Evolutionary conservation across 208 protist genomes (phyloP).

Genomic region (Balamuthia mandrillaris): DNA sequence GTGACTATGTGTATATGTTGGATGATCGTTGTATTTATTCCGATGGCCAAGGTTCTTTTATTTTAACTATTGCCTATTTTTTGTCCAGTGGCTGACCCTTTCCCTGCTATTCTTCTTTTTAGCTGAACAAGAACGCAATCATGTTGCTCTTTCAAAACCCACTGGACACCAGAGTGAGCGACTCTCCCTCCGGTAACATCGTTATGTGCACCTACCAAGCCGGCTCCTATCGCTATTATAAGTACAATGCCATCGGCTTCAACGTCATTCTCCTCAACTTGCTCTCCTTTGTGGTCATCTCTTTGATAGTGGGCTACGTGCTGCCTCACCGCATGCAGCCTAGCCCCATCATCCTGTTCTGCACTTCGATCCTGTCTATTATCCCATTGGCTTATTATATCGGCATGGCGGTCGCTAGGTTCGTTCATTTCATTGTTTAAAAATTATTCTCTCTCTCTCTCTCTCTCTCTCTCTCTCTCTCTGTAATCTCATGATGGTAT

Average conservation of each 20-base stretch:
- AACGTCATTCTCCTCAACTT: constrained; percentile 65
- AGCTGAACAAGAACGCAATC: no score
- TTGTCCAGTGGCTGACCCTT: no score
- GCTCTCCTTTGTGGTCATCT: constrained; percentile 52
- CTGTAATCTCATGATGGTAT: no score
- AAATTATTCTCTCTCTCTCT: no score
- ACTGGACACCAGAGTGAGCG: no score
- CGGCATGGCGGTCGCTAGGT: constrained; percentile 52
- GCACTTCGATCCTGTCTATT: constrained; percentile 57
- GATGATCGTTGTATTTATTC: constrained; percentile 61
- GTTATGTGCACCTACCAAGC: no score
- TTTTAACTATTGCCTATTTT: no score
- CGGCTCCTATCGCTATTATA: constrained; percentile 62
- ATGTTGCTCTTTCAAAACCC: no score
- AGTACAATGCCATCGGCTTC: constrained; percentile 55
- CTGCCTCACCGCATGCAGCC: neutral
- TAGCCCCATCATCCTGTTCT: constrained; percentile 44
- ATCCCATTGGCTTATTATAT: constrained; percentile 73
- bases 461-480: no score
- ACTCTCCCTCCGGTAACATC: no score
- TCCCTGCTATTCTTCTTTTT: no score
- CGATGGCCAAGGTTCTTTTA: constrained; percentile 56
- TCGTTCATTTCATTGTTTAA: no score
- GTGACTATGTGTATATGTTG: constrained; percentile 43
- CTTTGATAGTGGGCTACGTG: constrained; percentile 39